Percentiles rank a stretch among this genome's conserved stretches.
These are phyloP conservation scores for Scedosporium aurantiacum DNA, from an alignment of 2,329 filamentous ascomycete genomes.

Conservation along the genomic window DNA sequence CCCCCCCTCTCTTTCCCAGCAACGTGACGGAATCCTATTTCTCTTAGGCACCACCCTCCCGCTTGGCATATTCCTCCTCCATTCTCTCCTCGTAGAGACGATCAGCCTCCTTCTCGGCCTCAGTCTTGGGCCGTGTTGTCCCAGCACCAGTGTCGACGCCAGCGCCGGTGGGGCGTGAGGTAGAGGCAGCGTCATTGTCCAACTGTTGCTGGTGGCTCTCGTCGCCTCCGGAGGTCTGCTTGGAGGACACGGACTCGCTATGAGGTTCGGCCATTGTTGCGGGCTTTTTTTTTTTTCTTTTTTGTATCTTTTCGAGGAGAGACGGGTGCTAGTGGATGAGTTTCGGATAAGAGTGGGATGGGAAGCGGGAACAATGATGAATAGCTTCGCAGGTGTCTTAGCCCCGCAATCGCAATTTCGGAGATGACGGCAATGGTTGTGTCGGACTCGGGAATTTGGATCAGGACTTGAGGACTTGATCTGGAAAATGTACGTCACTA, in stretches of 20 bases:
- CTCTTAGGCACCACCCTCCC: constrained; percentile 35
- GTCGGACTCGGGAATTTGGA: too few species aligned
- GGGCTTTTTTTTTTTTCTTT: too few species aligned
- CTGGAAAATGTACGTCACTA: too few species aligned
- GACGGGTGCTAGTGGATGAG: too few species aligned
- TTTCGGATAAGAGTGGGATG: too few species aligned
- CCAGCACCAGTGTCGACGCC: constrained; percentile 39
- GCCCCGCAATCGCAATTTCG: too few species aligned
- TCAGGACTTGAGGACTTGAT: too few species aligned
- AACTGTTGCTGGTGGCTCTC: not conserved
- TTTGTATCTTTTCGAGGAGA: too few species aligned
- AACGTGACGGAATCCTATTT: too few species aligned
- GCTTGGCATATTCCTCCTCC: constrained; percentile 45
- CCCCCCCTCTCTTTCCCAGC: not conserved
- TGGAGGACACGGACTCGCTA: not conserved
- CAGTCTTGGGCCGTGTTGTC: constrained; percentile 34
- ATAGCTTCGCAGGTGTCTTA: too few species aligned
- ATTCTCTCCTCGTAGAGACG: constrained; percentile 39
- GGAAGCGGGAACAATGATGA: too few species aligned
- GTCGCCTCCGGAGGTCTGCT: not conserved
- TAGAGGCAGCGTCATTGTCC: not conserved
- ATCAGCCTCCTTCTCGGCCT: constrained; percentile 38
- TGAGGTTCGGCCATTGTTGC: not conserved
- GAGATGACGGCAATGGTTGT: too few species aligned
- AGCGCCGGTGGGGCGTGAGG: constrained; percentile 23